Conservation (phyloP, 495 filamentous ascomycete species). For the Penicillium soppii region DNA sequence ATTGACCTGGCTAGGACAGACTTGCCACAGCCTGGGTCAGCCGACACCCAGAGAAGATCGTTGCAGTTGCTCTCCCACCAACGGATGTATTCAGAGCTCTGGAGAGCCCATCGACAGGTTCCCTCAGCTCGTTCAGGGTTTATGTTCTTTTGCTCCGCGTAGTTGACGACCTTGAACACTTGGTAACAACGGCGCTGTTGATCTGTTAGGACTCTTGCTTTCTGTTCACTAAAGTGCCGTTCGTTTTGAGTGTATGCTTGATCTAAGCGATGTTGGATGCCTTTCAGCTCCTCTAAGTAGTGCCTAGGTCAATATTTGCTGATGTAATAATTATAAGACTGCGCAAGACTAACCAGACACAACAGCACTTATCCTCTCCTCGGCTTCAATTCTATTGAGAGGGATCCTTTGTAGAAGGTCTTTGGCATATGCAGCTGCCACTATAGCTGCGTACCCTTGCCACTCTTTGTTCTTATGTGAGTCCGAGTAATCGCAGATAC, state of each 20-base stretch:
- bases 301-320: background rate
- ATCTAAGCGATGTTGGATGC: too few relatives aligned
- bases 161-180: constrained; percentile 25
- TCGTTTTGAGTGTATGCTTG: too few relatives aligned
- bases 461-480: constrained; percentile 37
- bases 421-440: constrained; percentile 29
- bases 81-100: constrained; percentile 27
- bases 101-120: constrained; percentile 28
- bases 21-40: constrained; percentile 46
- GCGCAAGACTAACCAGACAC: background rate
- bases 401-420: constrained; percentile 13
- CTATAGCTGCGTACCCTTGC: constrained; percentile 29
- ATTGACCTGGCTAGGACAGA: constrained; percentile 40
- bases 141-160: constrained; percentile 28
- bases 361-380: constrained; percentile 6
- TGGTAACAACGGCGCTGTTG: constrained; percentile 26
- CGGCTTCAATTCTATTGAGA: constrained; percentile 8
- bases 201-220: constrained; percentile 14
- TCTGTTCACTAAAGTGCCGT: too few relatives aligned
- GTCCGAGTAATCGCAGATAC: constrained; percentile 38
- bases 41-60: constrained; percentile 45
- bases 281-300: too few relatives aligned
- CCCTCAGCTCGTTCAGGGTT: constrained; percentile 22
- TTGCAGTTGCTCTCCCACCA: constrained; percentile 26
- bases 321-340: background rate